Conservation (phyloP, 352 stramenopile genomes). For the Pythium coloratum region DNA sequence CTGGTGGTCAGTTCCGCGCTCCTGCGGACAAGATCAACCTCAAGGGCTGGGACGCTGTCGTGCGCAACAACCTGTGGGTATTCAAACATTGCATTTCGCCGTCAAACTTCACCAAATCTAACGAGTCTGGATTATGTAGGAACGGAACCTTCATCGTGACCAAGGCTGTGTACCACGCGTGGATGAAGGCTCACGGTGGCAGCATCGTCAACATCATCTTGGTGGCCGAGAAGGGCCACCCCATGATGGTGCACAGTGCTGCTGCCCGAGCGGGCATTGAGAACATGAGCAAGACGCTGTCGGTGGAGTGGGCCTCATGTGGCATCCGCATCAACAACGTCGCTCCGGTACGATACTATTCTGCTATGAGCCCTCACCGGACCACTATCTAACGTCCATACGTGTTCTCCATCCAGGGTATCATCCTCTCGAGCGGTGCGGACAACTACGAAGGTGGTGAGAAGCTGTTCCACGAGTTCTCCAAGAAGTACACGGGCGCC, state of each 20-base stretch:
- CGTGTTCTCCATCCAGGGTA: slow-evolving; percentile 30
- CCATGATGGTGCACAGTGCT: slow-evolving; percentile 82
- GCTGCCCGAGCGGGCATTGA: slow-evolving; percentile 89
- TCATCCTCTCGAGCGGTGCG: slow-evolving; percentile 63
- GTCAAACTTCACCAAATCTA: background rate
- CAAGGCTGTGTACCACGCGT: slow-evolving; percentile 75
- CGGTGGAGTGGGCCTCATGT: slow-evolving; percentile 91
- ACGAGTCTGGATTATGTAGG: slow-evolving; percentile 16
- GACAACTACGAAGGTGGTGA: slow-evolving; percentile 88
- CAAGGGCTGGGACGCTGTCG: slow-evolving; percentile 90
- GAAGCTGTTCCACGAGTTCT: slow-evolving; percentile 76
- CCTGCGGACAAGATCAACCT: slow-evolving; percentile 83
- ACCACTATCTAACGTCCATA: background rate
- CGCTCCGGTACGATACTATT: slow-evolving; percentile 48
- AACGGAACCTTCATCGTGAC: slow-evolving; percentile 88
- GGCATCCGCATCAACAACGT: slow-evolving; percentile 92
- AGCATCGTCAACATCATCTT: slow-evolving; percentile 91
- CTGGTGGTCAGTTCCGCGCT: slow-evolving; percentile 90
- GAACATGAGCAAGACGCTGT: slow-evolving; percentile 92
- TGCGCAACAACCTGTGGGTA: slow-evolving; percentile 87
- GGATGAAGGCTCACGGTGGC: slow-evolving; percentile 80
- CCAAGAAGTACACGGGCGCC: slow-evolving; percentile 65
- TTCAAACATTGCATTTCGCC: background rate
- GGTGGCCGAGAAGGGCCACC: slow-evolving; percentile 88
- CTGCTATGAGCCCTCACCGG: background rate